A percentile compares a stretch with the other conserved stretches of the same genome.
Conservation (phyloP, 2,329 filamentous ascomycete genomes). For the Amesomyces nigricolor region DNA sequence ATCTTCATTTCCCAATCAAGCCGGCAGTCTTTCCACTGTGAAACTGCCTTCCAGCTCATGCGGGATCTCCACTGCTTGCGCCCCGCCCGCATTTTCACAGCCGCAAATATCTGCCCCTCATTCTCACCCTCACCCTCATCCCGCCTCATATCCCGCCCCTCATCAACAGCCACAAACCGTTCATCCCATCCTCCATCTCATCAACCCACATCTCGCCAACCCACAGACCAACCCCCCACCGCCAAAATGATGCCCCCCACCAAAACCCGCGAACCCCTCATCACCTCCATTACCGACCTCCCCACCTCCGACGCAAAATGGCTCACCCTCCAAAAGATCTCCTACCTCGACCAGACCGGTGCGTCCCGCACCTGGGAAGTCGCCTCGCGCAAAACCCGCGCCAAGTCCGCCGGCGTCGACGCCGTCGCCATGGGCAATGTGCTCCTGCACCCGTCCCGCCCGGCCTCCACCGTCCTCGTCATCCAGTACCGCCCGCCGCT, state of each 20-base stretch:
- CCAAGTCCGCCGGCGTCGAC: conserved; percentile 46
- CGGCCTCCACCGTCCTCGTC: conserved; percentile 44
- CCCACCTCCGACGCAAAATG: conserved; percentile 49
- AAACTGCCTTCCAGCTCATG: not conserved
- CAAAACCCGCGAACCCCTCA: conserved; percentile 41
- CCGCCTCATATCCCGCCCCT: not conserved
- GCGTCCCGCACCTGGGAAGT: conserved; percentile 54
- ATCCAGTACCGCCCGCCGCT: conserved; percentile 50
- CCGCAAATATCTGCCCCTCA: not conserved
- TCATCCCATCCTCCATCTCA: not conserved
- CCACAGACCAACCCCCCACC: not conserved
- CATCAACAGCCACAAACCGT: not conserved
- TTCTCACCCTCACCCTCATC: not conserved
- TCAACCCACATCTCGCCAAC: not conserved
- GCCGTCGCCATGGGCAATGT: conserved; percentile 59
- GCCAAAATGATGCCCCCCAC: conserved; percentile 27
- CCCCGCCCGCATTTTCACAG: conserved; percentile 7
- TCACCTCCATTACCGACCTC: conserved; percentile 44
- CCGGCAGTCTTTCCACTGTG: too few relatives aligned
- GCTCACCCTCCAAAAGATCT: conserved; percentile 51
- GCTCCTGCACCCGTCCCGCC: conserved; percentile 41
- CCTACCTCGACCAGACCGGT: conserved; percentile 53
- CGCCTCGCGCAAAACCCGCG: conserved; percentile 51
- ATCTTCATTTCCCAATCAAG: too few relatives aligned
- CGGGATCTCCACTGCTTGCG: conserved; percentile 6